Evolutionary conservation across 2,329 filamentous ascomycete species (phyloP).

Genomic region (Monilinia laxa): DNA sequence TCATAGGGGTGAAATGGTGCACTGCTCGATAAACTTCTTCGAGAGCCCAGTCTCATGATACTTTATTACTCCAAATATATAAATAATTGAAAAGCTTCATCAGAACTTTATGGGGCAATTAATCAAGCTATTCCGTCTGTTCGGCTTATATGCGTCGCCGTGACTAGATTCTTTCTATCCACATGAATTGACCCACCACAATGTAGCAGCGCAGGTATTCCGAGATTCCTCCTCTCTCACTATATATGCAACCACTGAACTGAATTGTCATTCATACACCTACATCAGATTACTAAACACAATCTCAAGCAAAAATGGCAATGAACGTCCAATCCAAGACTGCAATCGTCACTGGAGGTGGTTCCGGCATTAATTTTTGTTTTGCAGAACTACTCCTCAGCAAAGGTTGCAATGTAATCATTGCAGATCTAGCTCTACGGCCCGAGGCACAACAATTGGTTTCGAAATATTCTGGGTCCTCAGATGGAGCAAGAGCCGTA

Average conservation of each 20-base stretch:
- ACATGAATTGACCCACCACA: background rate
- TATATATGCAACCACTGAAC: background rate
- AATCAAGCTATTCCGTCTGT: background rate
- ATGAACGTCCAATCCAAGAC: conserved; percentile 47
- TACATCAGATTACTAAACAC: background rate
- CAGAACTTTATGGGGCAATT: background rate
- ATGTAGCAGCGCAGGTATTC: background rate
- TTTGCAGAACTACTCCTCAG: conserved; percentile 47
- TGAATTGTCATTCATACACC: background rate
- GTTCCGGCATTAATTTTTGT: conserved; percentile 52
- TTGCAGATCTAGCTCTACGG: conserved; percentile 47
- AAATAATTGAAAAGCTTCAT: background rate
- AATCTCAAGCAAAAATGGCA: conserved; percentile 29
- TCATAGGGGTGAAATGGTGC: too few relatives aligned
- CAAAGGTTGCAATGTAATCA: conserved; percentile 47
- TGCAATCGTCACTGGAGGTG: conserved; percentile 55
- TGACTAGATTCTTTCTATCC: background rate
- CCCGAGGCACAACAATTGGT: conserved; percentile 45
- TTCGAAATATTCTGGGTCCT: conserved; percentile 25
- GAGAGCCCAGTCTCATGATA: too few relatives aligned
- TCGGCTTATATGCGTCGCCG: background rate
- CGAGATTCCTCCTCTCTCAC: background rate
- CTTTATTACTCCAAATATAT: background rate
- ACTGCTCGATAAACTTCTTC: too few relatives aligned
- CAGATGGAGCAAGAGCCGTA: conserved; percentile 38